phyloP scores from a whole-genome alignment of 1,284 basidiomycete species.

The Ustilago crameri region DNA sequence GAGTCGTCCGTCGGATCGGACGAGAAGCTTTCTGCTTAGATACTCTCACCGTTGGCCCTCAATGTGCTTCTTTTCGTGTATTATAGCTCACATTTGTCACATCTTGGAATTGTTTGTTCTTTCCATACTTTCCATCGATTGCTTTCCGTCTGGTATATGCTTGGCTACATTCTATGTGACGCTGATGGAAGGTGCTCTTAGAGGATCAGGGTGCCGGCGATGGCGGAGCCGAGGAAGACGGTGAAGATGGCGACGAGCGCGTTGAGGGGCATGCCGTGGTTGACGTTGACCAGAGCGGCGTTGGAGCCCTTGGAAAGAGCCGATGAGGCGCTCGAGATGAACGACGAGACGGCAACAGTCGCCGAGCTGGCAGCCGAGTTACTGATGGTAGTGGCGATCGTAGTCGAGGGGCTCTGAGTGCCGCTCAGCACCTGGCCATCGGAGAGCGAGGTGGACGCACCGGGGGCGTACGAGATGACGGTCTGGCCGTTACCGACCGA shows the following conservation, averaged over 20 bases:
- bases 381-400: neutral
- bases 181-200: neutral
- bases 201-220: constrained; percentile 28
- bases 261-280: constrained; percentile 10
- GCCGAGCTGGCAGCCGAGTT: constrained; percentile 2
- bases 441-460: too few species aligned
- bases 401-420: neutral
- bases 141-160: too few species aligned
- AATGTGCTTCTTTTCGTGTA: constrained; percentile 2
- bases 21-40: constrained; percentile 30
- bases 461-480: constrained; percentile 1
- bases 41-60: neutral
- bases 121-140: too few species aligned
- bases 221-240: constrained; percentile 18
- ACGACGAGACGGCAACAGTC: neutral
- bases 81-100: neutral
- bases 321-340: constrained; percentile 2
- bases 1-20: constrained; percentile 10
- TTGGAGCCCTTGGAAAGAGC: neutral
- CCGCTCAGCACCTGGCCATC: too few species aligned
- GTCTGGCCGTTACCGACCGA: constrained; percentile 2
- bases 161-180: too few species aligned
- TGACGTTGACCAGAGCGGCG: constrained; percentile 1
- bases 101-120: too few species aligned
- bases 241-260: constrained; percentile 11